Evolutionary conservation across 192 early-diverging fungal species (phyloP), one percentile per base, ranked within the genome.

Genomic region (Backusella liffmaniae): DNA sequence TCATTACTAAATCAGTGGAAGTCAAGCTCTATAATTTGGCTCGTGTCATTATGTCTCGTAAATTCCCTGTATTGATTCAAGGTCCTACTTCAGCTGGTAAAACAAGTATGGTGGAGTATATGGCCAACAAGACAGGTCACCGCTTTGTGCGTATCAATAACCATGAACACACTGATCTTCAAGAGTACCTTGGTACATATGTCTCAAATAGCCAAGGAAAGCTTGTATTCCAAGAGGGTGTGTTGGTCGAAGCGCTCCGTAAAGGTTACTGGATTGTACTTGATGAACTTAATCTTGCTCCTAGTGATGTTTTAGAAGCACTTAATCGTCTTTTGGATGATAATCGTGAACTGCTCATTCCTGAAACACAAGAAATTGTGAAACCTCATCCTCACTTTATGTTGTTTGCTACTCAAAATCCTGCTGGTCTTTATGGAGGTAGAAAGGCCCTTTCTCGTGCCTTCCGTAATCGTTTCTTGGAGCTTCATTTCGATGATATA

Each of bases 341-440:
- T 74, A 99, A 99, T 83, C 87, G 98, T 51, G 98, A 99, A 84
- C 86, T 99, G 44, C 86, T 96, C 3, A 94, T 99, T 53, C 95
- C 97, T 7, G 98, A 99, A 84, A 99, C 96, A 6, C 95, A 97
- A 72, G 94, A 97, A 84, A 80, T 93, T 35, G 92, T 99, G 42
- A 91, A 92, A 18, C 98, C 98, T 39, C 97, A 99, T 73, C 92
- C 93, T 51, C 88, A 95, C 75, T 99, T 99, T 82, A 96, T 95
- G 94, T 88, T 99, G 13, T 99, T 99, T 87, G 98, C 98, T 30
- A 99, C 98, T 23, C 98, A 99, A 82, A 99, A 99, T 81, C 98
- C 98, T 5, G 92, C 98, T n/a, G 97, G 97, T 6, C 84, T 95
- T 32, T 99, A 99, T 81, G 97, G 96, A 70, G 98, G 98, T 10